These are phyloP conservation scores for Pichia phayaonensis DNA, from an alignment of 805 yeast genomes.

Conservation along the genomic window DNA sequence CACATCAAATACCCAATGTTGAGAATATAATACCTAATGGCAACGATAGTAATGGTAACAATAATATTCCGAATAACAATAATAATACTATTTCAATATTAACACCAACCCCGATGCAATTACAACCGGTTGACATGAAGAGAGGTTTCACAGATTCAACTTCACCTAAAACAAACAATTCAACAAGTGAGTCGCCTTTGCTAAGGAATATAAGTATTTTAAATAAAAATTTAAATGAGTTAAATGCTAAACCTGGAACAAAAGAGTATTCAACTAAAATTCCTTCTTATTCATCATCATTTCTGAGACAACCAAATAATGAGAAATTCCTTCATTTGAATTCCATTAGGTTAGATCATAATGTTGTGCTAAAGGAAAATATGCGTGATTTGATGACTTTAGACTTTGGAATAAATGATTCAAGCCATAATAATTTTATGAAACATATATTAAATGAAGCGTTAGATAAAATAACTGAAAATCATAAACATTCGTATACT, in stretches of 20 bases:
- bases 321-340: slow-evolving; percentile 19
- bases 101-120: not conserved
- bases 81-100: not conserved
- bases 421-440: slow-evolving; percentile 19
- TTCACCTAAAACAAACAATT: not conserved
- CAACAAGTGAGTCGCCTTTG: not conserved
- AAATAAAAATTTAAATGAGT: slow-evolving; percentile 4
- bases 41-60: not conserved
- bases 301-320: slow-evolving; percentile 20
- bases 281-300: slow-evolving; percentile 1
- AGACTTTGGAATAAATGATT: slow-evolving; percentile 7
- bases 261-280: slow-evolving; percentile 2
- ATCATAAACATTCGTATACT: slow-evolving; percentile 16
- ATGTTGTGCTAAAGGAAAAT: slow-evolving; percentile 17
- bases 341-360: slow-evolving; percentile 18
- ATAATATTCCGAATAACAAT: not conserved
- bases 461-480: slow-evolving; percentile 13
- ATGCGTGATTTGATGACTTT: slow-evolving; percentile 9
- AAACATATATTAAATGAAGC: slow-evolving; percentile 15
- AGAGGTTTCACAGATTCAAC: not conserved
- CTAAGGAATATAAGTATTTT: not conserved
- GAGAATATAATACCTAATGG: not conserved
- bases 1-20: not conserved
- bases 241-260: not conserved
- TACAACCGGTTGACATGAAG: not conserved